A percentile compares a stretch with the other conserved stretches of the same genome.
Conservation (phyloP, 73 alveolate species). For the Paramecium bursaria region DNA sequence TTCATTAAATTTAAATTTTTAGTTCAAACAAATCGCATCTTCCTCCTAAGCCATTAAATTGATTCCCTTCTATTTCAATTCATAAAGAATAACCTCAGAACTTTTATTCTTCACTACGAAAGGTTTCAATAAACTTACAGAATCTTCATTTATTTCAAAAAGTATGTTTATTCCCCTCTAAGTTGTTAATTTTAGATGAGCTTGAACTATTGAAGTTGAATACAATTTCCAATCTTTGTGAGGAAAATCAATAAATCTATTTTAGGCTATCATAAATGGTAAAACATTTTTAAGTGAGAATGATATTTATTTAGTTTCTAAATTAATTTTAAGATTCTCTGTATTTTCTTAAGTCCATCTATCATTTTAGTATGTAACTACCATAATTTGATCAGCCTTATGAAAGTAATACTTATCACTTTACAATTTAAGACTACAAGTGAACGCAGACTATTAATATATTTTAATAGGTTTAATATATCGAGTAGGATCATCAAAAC, state of each 20-base stretch:
- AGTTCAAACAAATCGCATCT: slow-evolving; percentile 43
- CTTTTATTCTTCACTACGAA: not conserved
- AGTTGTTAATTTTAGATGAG: not conserved
- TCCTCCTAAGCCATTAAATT: slow-evolving; percentile 37
- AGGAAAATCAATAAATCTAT: slow-evolving; percentile 55
- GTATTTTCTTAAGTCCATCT: slow-evolving; percentile 29
- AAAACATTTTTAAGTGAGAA: not conserved
- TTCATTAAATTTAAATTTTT: slow-evolving; percentile 4
- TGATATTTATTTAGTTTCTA: slow-evolving; percentile 13
- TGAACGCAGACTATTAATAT: not conserved
- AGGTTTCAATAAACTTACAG: slow-evolving; percentile 6
- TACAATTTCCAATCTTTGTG: slow-evolving; percentile 24
- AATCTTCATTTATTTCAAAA: not conserved
- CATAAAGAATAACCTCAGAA: not conserved
- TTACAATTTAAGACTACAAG: slow-evolving; percentile 2
- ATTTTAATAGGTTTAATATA: slow-evolving; percentile 10
- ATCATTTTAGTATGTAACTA: slow-evolving; percentile 14
- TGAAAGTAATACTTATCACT: not conserved
- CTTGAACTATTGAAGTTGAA: slow-evolving; percentile 1
- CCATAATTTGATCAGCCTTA: slow-evolving; percentile 10
- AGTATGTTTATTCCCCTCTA: slow-evolving; percentile 14
- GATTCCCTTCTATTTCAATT: slow-evolving; percentile 27
- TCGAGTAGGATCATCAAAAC: slow-evolving; percentile 10
- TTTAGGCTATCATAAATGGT: slow-evolving; percentile 20
- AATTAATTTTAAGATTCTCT: slow-evolving; percentile 33